Evolutionary conservation across 1,284 basidiomycete genomes (phyloP).

Genomic region (Tylopilus orsonianus): DNA sequence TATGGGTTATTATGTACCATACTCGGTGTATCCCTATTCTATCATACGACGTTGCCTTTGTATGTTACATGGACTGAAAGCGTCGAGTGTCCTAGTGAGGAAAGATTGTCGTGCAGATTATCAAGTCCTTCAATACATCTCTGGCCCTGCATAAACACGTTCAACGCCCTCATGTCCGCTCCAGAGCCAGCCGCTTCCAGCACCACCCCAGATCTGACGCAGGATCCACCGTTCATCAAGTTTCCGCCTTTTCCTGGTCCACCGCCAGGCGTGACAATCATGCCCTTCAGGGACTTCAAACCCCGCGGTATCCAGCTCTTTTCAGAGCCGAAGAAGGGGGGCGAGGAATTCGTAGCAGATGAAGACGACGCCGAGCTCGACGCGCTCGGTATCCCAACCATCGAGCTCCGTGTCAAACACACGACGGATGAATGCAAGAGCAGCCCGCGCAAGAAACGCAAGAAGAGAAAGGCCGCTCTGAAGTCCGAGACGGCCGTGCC

Average conservation of each 20-base stretch:
- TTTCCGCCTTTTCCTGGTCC: slow-evolving; percentile 64
- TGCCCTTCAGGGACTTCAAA: slow-evolving; percentile 59
- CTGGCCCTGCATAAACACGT: slow-evolving; percentile 18
- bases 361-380: slow-evolving; percentile 54
- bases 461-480: slow-evolving; percentile 40
- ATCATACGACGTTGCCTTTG: no score
- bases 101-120: slow-evolving; percentile 13
- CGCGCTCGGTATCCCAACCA: slow-evolving; percentile 63
- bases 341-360: slow-evolving; percentile 35
- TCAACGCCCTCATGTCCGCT: slow-evolving; percentile 20
- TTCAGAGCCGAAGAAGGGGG: slow-evolving; percentile 23
- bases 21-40: slow-evolving; percentile 13
- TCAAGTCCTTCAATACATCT: slow-evolving; percentile 15
- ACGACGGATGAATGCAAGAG: slow-evolving; percentile 49
- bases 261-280: slow-evolving; percentile 52
- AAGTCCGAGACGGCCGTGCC: slow-evolving; percentile 26
- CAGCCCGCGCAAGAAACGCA: slow-evolving; percentile 35
- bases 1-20: background rate
- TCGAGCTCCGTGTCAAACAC: slow-evolving; percentile 54
- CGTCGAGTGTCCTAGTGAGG: no score
- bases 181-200: slow-evolving; percentile 16
- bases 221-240: slow-evolving; percentile 27
- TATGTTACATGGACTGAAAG: no score
- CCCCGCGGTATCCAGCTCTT: slow-evolving; percentile 57
- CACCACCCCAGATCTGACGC: slow-evolving; percentile 1